Conservation (phyloP, 2,329 filamentous ascomycete genomes). For the Thermomyces lanuginosus region DNA sequence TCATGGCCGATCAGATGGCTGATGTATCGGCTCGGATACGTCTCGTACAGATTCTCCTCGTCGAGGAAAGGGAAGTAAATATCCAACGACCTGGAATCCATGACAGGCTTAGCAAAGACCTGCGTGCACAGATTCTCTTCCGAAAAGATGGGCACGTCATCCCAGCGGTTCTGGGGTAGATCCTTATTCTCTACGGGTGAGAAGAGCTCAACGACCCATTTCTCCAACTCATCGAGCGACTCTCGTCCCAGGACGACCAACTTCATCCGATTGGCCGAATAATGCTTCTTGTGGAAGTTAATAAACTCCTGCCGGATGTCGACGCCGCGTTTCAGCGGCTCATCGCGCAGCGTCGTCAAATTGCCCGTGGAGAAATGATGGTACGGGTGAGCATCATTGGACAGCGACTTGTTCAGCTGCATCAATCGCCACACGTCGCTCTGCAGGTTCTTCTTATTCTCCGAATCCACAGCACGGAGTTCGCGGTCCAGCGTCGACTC, state of each 20-base stretch:
- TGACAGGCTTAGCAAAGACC: constrained; percentile 78
- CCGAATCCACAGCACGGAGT: constrained; percentile 75
- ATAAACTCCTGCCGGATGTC: constrained; percentile 86
- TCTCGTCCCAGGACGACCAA: constrained; percentile 73
- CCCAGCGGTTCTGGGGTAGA: constrained; percentile 52
- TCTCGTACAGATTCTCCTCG: constrained; percentile 62
- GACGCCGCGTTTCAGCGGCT: constrained; percentile 61
- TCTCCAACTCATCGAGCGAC: constrained; percentile 61
- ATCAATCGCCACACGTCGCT: constrained; percentile 76
- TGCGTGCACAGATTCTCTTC: constrained; percentile 49
- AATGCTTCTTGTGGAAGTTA: constrained; percentile 74
- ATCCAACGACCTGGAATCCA: constrained; percentile 66
- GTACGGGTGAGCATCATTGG: constrained; percentile 74
- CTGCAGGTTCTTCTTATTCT: constrained; percentile 96
- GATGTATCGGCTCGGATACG: constrained; percentile 70
- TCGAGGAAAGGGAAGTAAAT: constrained; percentile 75
- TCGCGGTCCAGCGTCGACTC: constrained; percentile 74
- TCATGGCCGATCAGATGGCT: constrained; percentile 84
- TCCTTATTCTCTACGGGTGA: constrained; percentile 68
- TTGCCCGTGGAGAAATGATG: constrained; percentile 88
- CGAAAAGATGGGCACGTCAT: constrained; percentile 43
- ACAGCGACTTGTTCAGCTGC: constrained; percentile 76
- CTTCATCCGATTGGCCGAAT: constrained; percentile 90
- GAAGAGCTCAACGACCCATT: constrained; percentile 74
- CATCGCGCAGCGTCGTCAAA: constrained; percentile 66